A percentile compares a stretch with the other conserved stretches of the same genome.
Evolutionary conservation across 2,329 filamentous ascomycete species (phyloP).

Genomic region (Didymella arachidicola): DNA sequence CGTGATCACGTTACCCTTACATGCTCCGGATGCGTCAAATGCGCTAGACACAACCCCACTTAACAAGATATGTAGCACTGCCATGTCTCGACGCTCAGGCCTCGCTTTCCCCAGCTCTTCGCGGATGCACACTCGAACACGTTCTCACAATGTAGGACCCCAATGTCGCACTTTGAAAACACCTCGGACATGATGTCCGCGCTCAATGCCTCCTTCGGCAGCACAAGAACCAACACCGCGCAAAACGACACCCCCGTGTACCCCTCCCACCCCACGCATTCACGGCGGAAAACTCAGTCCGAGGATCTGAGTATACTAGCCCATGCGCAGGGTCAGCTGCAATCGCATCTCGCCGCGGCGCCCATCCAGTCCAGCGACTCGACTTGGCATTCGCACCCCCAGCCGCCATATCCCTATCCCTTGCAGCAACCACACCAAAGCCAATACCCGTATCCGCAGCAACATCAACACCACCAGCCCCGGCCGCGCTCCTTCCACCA

Average conservation of each 20-base stretch:
- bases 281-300: neutral
- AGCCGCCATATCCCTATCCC: neutral
- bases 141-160: neutral
- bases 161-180: neutral
- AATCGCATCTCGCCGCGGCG: neutral
- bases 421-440: too few relatives aligned
- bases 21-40: conserved; percentile 11
- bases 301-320: conserved; percentile 6
- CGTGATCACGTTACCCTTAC: conserved; percentile 30
- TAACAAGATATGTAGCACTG: neutral
- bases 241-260: neutral
- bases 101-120: too few relatives aligned
- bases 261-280: neutral
- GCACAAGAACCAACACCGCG: neutral
- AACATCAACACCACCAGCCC: neutral
- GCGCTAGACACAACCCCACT: neutral
- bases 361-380: neutral
- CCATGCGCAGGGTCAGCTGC: conserved; percentile 8
- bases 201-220: neutral
- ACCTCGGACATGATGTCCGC: neutral
- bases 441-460: neutral
- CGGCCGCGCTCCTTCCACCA: neutral
- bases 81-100: neutral
- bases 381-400: neutral
- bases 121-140: too few relatives aligned